phyloP scores from a whole-genome alignment of 352 stramenopile species.

The Hyaloperonospora arabidopsidis region DNA sequence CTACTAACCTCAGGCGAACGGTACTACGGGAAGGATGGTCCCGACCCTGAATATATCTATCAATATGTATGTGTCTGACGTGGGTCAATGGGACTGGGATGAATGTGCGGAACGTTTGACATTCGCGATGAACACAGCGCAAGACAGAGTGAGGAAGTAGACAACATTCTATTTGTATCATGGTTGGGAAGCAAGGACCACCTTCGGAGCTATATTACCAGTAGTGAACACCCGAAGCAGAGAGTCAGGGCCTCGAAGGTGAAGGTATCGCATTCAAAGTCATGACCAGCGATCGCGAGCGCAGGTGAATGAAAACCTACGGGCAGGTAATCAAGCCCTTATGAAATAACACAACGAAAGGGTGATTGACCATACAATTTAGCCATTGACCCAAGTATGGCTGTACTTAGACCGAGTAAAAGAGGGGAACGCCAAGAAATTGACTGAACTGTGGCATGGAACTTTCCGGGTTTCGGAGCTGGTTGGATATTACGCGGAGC shows the following conservation, averaged over 20 bases:
- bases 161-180: conserved; percentile 3
- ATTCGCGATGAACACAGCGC: conserved; percentile 7
- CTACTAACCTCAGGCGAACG: conserved; percentile 7
- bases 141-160: conserved; percentile 5
- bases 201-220: not conserved
- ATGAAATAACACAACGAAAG: not conserved
- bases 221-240: not conserved
- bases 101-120: conserved; percentile 9
- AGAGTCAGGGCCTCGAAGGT: not conserved
- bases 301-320: not conserved
- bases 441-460: not conserved
- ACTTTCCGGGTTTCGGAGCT: not conserved
- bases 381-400: not conserved
- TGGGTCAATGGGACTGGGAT: conserved; percentile 4
- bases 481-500: not conserved
- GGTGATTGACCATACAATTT: not conserved
- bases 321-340: not conserved
- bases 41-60: conserved; percentile 4
- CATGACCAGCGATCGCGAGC: not conserved
- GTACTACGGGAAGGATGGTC: conserved; percentile 7
- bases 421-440: not conserved
- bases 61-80: conserved; percentile 13
- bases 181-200: conserved; percentile 3
- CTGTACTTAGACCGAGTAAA: not conserved
- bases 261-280: not conserved